Evolutionary conservation across 495 filamentous ascomycete species (phyloP).

Genomic region (Schizothecium vesticola): DNA sequence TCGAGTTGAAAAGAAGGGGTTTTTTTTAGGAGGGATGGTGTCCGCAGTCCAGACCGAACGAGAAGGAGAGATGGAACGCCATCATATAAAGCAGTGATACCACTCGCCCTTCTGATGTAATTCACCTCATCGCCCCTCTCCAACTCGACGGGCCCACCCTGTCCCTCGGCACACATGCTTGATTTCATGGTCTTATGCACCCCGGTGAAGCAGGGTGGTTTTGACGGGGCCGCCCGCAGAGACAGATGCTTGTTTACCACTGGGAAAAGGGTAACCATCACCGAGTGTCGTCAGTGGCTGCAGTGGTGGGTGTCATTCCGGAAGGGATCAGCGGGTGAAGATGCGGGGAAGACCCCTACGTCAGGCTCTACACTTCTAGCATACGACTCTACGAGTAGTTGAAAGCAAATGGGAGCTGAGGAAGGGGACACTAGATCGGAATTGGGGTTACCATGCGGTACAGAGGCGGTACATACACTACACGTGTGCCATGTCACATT

Average conservation of each 20-base stretch:
- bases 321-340: background rate
- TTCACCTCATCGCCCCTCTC: background rate
- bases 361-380: background rate
- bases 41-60: background rate
- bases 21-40: background rate
- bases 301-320: background rate
- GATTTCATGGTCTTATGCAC: background rate
- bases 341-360: background rate
- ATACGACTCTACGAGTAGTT: background rate
- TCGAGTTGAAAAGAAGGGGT: background rate
- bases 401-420: background rate
- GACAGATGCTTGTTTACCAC: background rate
- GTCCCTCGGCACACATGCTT: background rate
- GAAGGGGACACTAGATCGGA: background rate
- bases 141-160: background rate
- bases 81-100: background rate
- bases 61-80: background rate
- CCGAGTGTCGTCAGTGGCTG: background rate
- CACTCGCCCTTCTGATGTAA: background rate
- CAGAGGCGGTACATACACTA: background rate
- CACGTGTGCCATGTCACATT: background rate
- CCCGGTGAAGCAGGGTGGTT: background rate
- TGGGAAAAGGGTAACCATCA: background rate
- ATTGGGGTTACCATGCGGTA: background rate
- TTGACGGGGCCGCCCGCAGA: background rate